Evolutionary conservation across 495 filamentous ascomycete species (phyloP).

Genomic region (Talaromyces wortmannii): DNA sequence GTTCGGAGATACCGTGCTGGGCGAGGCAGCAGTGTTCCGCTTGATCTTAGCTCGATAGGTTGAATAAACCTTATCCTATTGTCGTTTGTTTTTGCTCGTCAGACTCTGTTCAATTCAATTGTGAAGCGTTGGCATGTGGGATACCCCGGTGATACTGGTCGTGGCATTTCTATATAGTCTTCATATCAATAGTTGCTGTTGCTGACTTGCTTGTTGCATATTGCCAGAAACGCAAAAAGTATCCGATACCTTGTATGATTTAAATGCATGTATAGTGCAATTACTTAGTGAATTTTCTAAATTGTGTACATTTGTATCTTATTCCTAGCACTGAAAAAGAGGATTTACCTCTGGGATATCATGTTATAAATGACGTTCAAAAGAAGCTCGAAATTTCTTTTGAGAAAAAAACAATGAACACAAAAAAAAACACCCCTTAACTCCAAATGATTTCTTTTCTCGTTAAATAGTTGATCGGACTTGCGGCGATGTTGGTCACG

Average conservation of each 20-base stretch:
- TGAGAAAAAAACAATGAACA: neutral
- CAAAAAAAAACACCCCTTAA: neutral
- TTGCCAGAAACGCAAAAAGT: too few relatives aligned
- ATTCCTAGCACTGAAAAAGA: neutral
- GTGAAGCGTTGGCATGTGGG: neutral
- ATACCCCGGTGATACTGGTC: neutral
- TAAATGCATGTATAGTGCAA: too few relatives aligned
- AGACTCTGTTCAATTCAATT: neutral
- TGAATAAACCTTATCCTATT: neutral
- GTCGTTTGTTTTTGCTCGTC: neutral
- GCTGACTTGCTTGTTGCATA: too few relatives aligned
- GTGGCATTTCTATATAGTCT: too few relatives aligned
- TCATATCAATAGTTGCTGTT: too few relatives aligned
- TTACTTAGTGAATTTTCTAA: too few relatives aligned
- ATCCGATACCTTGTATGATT: too few relatives aligned
- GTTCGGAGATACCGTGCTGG: slow-evolving; percentile 80
- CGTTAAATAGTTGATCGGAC: too few relatives aligned
- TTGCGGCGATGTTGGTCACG: too few relatives aligned
- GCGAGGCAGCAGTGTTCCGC: slow-evolving; percentile 85
- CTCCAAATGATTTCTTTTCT: neutral
- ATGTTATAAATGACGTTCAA: neutral
- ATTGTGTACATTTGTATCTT: neutral
- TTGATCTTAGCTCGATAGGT: slow-evolving; percentile 57
- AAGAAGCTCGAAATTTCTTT: neutral
- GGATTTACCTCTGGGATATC: neutral